Evolutionary conservation across 164 flowering plant species (phyloP).

Genomic region (Litsea cubeba): DNA sequence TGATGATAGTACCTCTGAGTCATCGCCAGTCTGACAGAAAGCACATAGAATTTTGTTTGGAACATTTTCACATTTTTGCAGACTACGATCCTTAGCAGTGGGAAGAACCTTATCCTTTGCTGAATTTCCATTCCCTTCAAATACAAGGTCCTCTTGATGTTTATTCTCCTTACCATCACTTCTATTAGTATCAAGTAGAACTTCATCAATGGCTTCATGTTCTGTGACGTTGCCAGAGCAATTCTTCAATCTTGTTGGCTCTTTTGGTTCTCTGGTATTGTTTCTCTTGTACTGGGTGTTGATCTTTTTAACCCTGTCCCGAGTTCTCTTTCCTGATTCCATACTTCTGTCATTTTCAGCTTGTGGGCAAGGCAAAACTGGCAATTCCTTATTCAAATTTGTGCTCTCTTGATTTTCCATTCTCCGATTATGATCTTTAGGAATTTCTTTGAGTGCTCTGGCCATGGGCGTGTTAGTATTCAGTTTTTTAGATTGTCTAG

Average conservation of each 20-base stretch:
- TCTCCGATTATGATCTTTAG: neutral
- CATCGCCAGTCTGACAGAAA: conserved; percentile 67
- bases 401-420: conserved; percentile 7
- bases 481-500: neutral
- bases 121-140: neutral
- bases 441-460: conserved; percentile 10
- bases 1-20: conserved; percentile 50
- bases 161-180: neutral
- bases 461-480: neutral
- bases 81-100: conserved; percentile 13
- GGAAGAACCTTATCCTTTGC: conserved; percentile 16
- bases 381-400: neutral
- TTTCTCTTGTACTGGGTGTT: conserved; percentile 5
- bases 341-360: neutral
- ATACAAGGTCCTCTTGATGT: conserved; percentile 11
- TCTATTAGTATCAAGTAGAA: neutral
- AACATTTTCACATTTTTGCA: conserved; percentile 39
- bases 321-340: conserved; percentile 4
- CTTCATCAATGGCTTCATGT: neutral
- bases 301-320: neutral
- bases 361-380: conserved; percentile 2
- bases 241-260: conserved; percentile 23
- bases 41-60: conserved; percentile 44
- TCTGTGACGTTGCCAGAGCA: neutral
- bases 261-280: conserved; percentile 5